Percentiles rank a stretch among this genome's conserved stretches.
phyloP scores from a whole-genome alignment of 2,329 filamentous ascomycete genomes.

The Penicillium polonicum region DNA sequence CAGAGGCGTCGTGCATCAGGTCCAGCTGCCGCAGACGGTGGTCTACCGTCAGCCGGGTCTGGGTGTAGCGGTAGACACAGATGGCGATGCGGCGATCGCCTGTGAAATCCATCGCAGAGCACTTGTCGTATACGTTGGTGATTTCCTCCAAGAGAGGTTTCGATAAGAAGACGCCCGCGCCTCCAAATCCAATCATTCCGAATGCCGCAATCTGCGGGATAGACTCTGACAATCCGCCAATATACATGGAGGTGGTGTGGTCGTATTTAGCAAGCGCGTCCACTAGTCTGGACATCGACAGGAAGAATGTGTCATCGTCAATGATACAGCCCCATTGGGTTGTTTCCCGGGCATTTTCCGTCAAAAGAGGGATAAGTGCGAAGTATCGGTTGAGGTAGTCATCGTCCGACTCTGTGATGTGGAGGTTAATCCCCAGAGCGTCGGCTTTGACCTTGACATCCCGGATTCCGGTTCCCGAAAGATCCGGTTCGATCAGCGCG shows the following conservation, averaged over 20 bases:
- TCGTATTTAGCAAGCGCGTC: constrained; percentile 52
- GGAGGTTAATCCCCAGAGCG: constrained; percentile 45
- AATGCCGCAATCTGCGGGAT: constrained; percentile 52
- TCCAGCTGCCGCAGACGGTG: constrained; percentile 59
- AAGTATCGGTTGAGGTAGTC: constrained; percentile 56
- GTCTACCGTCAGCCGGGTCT: constrained; percentile 56
- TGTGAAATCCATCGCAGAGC: constrained; percentile 46
- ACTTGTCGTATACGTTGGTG: constrained; percentile 50
- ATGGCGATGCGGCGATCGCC: constrained; percentile 59
- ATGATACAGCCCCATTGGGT: constrained; percentile 59
- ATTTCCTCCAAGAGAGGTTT: constrained; percentile 53
- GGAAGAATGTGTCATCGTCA: constrained; percentile 65
- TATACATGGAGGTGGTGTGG: constrained; percentile 51
- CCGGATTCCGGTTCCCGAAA: constrained; percentile 16
- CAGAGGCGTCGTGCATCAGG: constrained; percentile 54
- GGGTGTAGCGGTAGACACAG: constrained; percentile 57
- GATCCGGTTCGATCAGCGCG: constrained; percentile 50
- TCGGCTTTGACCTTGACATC: constrained; percentile 38
- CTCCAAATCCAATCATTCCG: constrained; percentile 62
- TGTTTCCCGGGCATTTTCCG: constrained; percentile 43
- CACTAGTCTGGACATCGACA: constrained; percentile 53
- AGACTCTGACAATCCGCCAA: constrained; percentile 60
- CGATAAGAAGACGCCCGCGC: constrained; percentile 60
- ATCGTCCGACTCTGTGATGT: constrained; percentile 34
- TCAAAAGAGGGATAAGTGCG: constrained; percentile 53